These are phyloP conservation scores for Sophora flavescens DNA, from an alignment of 306 rosid species.

Conservation along the genomic window DNA sequence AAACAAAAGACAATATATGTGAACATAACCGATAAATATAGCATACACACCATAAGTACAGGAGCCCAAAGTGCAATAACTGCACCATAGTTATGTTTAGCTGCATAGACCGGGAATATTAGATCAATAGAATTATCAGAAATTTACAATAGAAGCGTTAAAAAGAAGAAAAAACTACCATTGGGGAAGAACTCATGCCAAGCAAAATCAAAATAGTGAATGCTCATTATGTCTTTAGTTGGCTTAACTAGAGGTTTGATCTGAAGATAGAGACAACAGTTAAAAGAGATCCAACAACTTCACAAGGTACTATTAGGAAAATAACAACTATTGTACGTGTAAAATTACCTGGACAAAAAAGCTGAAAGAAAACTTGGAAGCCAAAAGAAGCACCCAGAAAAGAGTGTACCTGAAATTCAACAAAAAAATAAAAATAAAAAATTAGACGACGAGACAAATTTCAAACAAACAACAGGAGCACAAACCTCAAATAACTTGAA, in stretches of 20 bases:
- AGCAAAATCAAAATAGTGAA: constrained; percentile 64
- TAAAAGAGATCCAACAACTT: constrained; percentile 35
- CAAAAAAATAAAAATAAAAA: constrained; percentile 39
- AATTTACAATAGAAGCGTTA: constrained; percentile 26
- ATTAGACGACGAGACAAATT: constrained; percentile 31
- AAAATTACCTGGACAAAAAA: constrained; percentile 78
- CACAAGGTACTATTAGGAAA: constrained; percentile 32
- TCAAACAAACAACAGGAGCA: constrained; percentile 40
- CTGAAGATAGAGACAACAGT: constrained; percentile 53
- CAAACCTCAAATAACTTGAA: constrained; percentile 26
- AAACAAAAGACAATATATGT: constrained; percentile 39
- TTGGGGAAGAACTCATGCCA: constrained; percentile 97
- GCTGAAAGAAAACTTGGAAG: constrained; percentile 81
- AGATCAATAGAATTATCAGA: constrained; percentile 37
- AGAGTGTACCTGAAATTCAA: constrained; percentile 82
- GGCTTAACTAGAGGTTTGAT: constrained; percentile 91
- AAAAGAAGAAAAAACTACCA: constrained; percentile 60
- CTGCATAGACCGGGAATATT: constrained; percentile 59
- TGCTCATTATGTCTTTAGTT: constrained; percentile 86
- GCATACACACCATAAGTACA: constrained; percentile 70
- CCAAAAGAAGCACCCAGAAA: constrained; percentile 90
- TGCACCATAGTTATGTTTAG: constrained; percentile 76
- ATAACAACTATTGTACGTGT: neutral
- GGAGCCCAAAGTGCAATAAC: constrained; percentile 89
- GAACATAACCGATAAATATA: constrained; percentile 42